Evolutionary conservation across 129 eudicot genomes (phyloP).

Genomic region (Ambrosia artemisiifolia): DNA sequence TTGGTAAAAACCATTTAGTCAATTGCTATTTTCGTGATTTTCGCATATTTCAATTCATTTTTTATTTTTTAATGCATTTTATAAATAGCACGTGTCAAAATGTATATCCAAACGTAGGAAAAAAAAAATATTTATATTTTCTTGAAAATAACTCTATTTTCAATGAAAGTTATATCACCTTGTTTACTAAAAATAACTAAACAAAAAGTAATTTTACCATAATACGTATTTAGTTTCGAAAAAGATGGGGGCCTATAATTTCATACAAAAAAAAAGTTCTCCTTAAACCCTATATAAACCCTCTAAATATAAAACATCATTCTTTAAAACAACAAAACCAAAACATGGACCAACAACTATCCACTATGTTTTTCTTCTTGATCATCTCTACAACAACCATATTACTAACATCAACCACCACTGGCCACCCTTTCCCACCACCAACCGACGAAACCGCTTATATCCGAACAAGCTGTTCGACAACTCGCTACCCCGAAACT

Average conservation of each 20-base stretch:
- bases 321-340: not conserved
- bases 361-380: conserved; percentile 11
- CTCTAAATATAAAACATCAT: not conserved
- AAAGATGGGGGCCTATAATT: not conserved
- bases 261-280: not conserved
- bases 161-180: too few relatives aligned
- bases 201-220: too few relatives aligned
- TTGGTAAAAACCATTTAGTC: too few relatives aligned
- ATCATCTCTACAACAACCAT: not conserved
- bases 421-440: conserved; percentile 21
- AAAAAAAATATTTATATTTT: too few relatives aligned
- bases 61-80: too few relatives aligned
- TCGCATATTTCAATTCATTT: too few relatives aligned
- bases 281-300: conserved; percentile 14
- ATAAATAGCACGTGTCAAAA: too few relatives aligned
- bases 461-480: conserved; percentile 58
- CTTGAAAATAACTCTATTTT: too few relatives aligned
- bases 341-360: conserved; percentile 12
- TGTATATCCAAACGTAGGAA: too few relatives aligned
- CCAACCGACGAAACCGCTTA: conserved; percentile 31
- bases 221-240: too few relatives aligned
- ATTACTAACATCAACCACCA: conserved; percentile 21
- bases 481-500: conserved; percentile 64
- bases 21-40: too few relatives aligned
- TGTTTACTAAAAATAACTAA: too few relatives aligned